Percentiles rank a stretch among this genome's conserved stretches.
Evolutionary conservation across 371 early-diverging fungal genomes (phyloP).

Genomic region (Basidiobolus meristosporus): DNA sequence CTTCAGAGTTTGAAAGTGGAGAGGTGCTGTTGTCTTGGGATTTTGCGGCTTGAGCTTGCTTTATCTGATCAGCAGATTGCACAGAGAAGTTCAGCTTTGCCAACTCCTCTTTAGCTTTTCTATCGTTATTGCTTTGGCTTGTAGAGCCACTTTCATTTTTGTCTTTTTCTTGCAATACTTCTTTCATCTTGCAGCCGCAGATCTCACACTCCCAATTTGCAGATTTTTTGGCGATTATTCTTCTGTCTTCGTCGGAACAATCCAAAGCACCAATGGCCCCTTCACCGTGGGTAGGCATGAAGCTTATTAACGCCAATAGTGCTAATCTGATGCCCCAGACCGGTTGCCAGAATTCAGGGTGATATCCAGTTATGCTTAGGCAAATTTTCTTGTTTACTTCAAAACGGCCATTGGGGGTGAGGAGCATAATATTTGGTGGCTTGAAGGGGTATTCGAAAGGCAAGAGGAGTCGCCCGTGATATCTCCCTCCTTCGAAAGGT

Average conservation of each 20-base stretch:
- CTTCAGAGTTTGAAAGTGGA: too few species aligned
- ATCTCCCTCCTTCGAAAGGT: constrained; percentile 72
- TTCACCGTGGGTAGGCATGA: constrained; percentile 50
- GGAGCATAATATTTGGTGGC: constrained; percentile 76
- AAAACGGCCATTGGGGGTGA: constrained; percentile 86
- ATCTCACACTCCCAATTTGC: too few species aligned
- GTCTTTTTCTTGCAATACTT: too few species aligned
- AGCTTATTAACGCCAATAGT: constrained; percentile 7
- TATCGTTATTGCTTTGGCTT: too few species aligned
- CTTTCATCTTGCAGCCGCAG: too few species aligned
- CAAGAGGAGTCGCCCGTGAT: constrained; percentile 57
- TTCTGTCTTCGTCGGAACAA: constrained; percentile 43
- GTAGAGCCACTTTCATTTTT: too few species aligned
- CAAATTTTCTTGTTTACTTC: constrained; percentile 82
- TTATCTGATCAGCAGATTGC: too few species aligned
- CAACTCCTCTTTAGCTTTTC: too few species aligned
- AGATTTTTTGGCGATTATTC: constrained; percentile 35
- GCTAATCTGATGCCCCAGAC: constrained; percentile 45
- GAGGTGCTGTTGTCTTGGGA: too few species aligned
- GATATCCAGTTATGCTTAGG: constrained; percentile 76
- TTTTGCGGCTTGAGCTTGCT: too few species aligned
- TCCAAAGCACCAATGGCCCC: constrained; percentile 73
- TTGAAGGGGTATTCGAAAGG: constrained; percentile 88
- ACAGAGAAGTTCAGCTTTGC: too few species aligned
- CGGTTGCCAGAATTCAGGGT: constrained; percentile 89